Percentiles rank a stretch among this genome's conserved stretches.
These are phyloP conservation scores for Boletellus emodensis DNA, from an alignment of 768 basidiomycete species.

Conservation along the genomic window DNA sequence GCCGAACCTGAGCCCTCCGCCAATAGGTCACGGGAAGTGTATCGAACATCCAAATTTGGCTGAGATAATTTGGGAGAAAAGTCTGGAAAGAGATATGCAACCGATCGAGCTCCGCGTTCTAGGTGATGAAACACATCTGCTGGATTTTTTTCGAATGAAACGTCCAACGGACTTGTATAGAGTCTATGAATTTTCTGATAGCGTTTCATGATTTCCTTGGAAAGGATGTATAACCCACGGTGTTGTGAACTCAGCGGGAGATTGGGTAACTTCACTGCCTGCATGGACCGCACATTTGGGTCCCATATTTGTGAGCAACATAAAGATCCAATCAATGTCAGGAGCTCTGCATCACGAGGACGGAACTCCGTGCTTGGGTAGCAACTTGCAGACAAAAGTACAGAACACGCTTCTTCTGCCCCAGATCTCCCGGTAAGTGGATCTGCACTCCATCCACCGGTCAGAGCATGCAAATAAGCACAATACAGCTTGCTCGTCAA, in stretches of 20 bases:
- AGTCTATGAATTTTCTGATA: conserved; percentile 14
- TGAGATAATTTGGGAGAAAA: conserved; percentile 3
- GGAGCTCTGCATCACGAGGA: conserved; percentile 23
- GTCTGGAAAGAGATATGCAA: conserved; percentile 8
- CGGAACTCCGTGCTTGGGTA: conserved; percentile 36
- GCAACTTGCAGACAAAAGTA: conserved; percentile 35
- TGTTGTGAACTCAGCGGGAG: conserved; percentile 25
- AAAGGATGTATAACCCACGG: conserved; percentile 21
- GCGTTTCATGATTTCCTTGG: conserved; percentile 29
- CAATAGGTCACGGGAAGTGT: conserved; percentile 9
- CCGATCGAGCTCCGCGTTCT: conserved; percentile 13
- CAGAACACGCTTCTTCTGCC: conserved; percentile 37
- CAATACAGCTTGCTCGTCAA: conserved; percentile 31
- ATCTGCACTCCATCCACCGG: conserved; percentile 37
- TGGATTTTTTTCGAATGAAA: conserved; percentile 6
- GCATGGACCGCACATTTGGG: conserved; percentile 26
- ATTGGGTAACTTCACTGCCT: too few relatives aligned
- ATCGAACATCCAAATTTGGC: conserved; percentile 3
- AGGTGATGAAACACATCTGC: conserved; percentile 9
- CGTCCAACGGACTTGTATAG: not conserved
- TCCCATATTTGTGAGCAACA: conserved; percentile 37
- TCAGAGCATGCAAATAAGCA: conserved; percentile 43
- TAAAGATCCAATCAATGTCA: conserved; percentile 32
- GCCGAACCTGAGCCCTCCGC: not conserved
- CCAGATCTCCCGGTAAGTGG: conserved; percentile 42